Percentiles rank a stretch among this genome's conserved stretches.
Conservation (phyloP, 2,329 filamentous ascomycete species). For the Amauroascus niger region DNA sequence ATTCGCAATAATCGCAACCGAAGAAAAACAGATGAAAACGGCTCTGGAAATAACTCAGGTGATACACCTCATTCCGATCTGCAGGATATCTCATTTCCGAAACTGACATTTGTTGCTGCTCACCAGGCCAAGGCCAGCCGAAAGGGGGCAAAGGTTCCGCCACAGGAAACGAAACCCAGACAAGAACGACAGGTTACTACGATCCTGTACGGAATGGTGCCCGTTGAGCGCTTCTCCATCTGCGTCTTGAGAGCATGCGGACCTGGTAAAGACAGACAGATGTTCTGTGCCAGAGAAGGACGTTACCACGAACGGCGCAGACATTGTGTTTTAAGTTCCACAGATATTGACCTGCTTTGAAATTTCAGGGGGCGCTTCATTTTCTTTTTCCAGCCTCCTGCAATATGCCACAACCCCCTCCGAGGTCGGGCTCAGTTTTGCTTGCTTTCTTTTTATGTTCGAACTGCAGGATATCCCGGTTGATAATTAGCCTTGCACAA, state of each 20-base stretch:
- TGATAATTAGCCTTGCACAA: slow-evolving; percentile 5
- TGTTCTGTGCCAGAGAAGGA: neutral
- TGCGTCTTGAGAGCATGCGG: neutral
- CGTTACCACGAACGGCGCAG: neutral
- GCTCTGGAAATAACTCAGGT: slow-evolving; percentile 13
- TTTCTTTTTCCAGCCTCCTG: neutral
- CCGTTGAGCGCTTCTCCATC: slow-evolving; percentile 14
- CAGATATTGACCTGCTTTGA: neutral
- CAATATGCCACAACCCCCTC: neutral
- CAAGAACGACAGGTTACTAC: slow-evolving; percentile 28
- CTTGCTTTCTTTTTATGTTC: slow-evolving; percentile 1
- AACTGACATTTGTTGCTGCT: neutral
- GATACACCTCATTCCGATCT: slow-evolving; percentile 13
- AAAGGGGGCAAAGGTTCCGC: slow-evolving; percentile 20
- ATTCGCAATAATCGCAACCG: slow-evolving; percentile 40
- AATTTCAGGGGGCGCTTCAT: neutral
- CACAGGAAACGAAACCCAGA: slow-evolving; percentile 20
- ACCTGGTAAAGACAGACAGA: neutral
- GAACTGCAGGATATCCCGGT: neutral
- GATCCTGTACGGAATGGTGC: slow-evolving; percentile 35
- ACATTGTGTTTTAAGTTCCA: neutral
- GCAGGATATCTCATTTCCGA: neutral
- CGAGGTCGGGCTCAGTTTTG: neutral
- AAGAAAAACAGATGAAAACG: slow-evolving; percentile 27
- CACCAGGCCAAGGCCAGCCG: slow-evolving; percentile 18